Percentiles rank a stretch among this genome's conserved stretches.
phyloP scores from a whole-genome alignment of 202 grass and related monocot genomes.

The Brachypodium distachyon region DNA sequence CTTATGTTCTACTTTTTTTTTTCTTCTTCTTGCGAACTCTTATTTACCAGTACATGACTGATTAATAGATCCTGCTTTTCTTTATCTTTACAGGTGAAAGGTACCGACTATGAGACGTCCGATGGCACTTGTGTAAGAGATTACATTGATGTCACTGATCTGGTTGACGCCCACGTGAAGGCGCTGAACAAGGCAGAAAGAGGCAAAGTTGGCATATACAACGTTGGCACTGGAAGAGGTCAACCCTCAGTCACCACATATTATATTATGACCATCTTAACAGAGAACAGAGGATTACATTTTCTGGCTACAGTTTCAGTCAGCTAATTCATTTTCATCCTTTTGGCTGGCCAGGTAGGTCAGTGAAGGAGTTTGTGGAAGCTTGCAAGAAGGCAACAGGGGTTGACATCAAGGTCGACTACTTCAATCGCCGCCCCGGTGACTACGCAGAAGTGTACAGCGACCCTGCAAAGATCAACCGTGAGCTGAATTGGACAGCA shows the following conservation, averaged over 20 bases:
- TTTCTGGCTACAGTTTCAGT: not conserved
- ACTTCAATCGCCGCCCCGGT: constrained; percentile 64
- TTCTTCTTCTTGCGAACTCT: not conserved
- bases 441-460: constrained; percentile 93
- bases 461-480: constrained; percentile 61
- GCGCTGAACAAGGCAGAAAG: constrained; percentile 78
- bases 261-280: not conserved
- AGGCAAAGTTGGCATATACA: constrained; percentile 88
- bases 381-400: constrained; percentile 89
- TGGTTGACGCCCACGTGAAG: constrained; percentile 91
- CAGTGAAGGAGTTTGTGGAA: constrained; percentile 92
- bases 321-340: not conserved
- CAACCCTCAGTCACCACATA: not conserved
- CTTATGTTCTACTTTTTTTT: not conserved
- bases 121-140: constrained; percentile 92
- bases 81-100: constrained; percentile 58
- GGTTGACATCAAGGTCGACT: constrained; percentile 70
- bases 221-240: constrained; percentile 96
- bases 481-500: constrained; percentile 82
- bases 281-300: not conserved
- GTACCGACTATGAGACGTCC: constrained; percentile 75
- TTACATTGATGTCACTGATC: constrained; percentile 95
- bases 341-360: constrained; percentile 47
- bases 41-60: not conserved
- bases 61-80: not conserved